These are phyloP conservation scores for Cyphellophora attinorum DNA, from an alignment of 2,329 filamentous ascomycete genomes.

Conservation along the genomic window DNA sequence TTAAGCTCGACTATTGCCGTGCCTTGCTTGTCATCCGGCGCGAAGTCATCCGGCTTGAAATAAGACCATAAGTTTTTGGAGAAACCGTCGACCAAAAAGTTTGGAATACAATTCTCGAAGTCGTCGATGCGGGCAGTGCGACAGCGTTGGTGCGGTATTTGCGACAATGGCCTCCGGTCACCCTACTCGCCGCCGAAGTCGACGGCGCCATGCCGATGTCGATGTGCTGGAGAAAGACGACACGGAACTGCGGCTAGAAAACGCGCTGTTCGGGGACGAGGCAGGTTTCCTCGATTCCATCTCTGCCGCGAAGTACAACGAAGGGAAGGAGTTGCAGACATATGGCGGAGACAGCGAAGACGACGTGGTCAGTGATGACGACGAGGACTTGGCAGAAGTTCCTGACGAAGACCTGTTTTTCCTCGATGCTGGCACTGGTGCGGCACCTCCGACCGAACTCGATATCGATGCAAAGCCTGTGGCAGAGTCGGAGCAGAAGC, in stretches of 20 bases:
- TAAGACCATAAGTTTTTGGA: too few species aligned
- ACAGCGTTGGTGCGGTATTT: too few species aligned
- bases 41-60: too few species aligned
- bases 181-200: too few species aligned
- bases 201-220: neutral
- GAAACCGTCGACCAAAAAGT: too few species aligned
- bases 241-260: constrained; percentile 76
- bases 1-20: too few species aligned
- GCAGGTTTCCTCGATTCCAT: constrained; percentile 71
- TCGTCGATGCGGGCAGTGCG: too few species aligned
- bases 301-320: constrained; percentile 40
- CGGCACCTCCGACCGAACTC: constrained; percentile 23
- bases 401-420: constrained; percentile 81
- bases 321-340: neutral
- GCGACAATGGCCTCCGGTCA: too few species aligned
- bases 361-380: constrained; percentile 37
- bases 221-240: constrained; percentile 59
- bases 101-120: too few species aligned
- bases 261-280: constrained; percentile 78
- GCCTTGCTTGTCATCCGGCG: too few species aligned
- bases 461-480: constrained; percentile 27
- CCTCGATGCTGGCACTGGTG: constrained; percentile 56
- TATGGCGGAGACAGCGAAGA: neutral
- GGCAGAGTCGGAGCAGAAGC: constrained; percentile 20
- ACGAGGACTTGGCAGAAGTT: constrained; percentile 49